Conservation (phyloP, 192 early-diverging fungal species). For the Coemansia sp. region DNA sequence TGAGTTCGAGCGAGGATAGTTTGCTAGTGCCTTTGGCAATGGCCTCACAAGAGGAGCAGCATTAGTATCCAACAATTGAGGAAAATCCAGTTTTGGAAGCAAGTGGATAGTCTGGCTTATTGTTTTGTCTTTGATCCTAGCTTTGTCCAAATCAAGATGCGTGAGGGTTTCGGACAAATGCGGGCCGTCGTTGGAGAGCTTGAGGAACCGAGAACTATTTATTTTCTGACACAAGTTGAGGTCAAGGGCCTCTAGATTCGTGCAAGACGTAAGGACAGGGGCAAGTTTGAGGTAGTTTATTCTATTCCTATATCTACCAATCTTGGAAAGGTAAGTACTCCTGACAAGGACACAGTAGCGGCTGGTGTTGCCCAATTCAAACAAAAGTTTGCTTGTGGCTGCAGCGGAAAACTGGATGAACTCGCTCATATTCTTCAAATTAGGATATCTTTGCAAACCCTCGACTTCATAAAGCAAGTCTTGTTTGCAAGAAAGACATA, state of each 20-base stretch:
- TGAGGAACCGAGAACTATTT: background rate
- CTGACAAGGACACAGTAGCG: slow-evolving; percentile 18
- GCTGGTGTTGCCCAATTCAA: background rate
- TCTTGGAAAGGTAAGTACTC: slow-evolving; percentile 13
- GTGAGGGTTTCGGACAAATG: background rate
- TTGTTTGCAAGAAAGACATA: slow-evolving; percentile 7
- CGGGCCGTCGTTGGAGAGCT: background rate
- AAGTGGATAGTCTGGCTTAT: background rate
- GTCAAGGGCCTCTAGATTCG: slow-evolving; percentile 3
- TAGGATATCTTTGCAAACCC: background rate
- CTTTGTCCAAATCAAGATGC: background rate
- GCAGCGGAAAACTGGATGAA: slow-evolving; percentile 6
- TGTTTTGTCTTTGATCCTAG: background rate
- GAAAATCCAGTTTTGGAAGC: background rate
- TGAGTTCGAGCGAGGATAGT: background rate
- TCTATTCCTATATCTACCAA: slow-evolving; percentile 16
- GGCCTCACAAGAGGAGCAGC: background rate
- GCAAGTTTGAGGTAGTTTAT: slow-evolving; percentile 7
- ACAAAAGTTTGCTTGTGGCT: background rate
- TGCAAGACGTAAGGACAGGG: slow-evolving; percentile 7
- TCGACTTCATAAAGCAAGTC: slow-evolving; percentile 15
- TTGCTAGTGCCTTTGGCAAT: background rate
- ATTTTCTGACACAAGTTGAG: slow-evolving; percentile 25
- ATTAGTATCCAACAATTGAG: background rate
- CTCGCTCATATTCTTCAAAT: slow-evolving; percentile 3